Evolutionary conservation across 2,329 filamentous ascomycete species (phyloP), one percentile per base, ranked within the genome.

Genomic region (Cladophialophora exuberans): DNA sequence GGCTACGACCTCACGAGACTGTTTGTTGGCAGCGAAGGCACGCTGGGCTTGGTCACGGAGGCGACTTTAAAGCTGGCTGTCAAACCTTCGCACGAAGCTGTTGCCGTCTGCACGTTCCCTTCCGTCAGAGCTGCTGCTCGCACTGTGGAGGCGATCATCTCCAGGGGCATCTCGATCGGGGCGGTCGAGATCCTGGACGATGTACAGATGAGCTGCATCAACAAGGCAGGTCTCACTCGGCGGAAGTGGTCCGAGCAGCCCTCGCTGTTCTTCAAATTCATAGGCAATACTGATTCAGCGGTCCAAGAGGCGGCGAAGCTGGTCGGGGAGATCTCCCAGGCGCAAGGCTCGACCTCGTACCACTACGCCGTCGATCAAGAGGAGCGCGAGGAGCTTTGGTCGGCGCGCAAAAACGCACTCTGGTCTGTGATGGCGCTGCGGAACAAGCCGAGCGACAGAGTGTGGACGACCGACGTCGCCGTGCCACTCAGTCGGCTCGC

Each of bases 141-240:
- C 0, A 87, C 88, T 0, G 89, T 88, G 0, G 85, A 86, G 1
- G 82, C 81, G 41, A 83, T 93, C 11, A 87, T 93, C 78, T 83
- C 87, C 64, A 80, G 83, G 1, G 88, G 86, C 0, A 78, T 91
- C 3, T 87, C 86, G 0, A 79, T 92, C 4, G 87, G 85, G 0
- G 87, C 87, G 2, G 86, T 92, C 82, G 89, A 94, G 71, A 84
- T 94, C 62, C 90, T 94, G 87, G 89, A 93, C 66, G 89, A 93
- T 54, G 86, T 92, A 3, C 88, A 91, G 71, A 94, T 94, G 89
- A 81, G 78, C 59, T 87, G 92, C 0, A 86, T 94, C 66, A 94
- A 94, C 71, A 77, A 85, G 48, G 83, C 86, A 10, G 86, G 87
- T 1, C 80, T 82, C 10, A 52, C 28, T 10, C 84, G 84, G 11